Base-by-base conservation (phyloP, 768 basidiomycete genomes). In the Amanita rubescens region DNA sequence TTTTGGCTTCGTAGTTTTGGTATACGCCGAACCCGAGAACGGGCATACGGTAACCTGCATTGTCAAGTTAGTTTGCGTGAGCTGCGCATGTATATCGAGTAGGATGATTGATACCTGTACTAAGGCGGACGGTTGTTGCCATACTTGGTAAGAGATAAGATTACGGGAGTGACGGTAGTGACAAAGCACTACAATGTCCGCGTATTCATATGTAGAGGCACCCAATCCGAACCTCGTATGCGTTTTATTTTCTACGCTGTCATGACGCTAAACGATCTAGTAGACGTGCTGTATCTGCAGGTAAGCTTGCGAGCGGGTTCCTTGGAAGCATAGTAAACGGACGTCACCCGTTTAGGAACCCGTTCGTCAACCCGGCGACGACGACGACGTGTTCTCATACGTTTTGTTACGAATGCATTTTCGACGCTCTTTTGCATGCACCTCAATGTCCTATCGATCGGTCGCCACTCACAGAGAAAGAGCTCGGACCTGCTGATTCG, bases 361-460 rank as follows among this genome's bases (percentile, higher is more conserved):
- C 90, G 2, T 93, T 94, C 62, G 69, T 81, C 7, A 79, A 90
- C 27, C 93, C 92, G 9, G 77, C 76, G 1, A 87, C 87, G 0
- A 84, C 89, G 0, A 76, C 69, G 37, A 80, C 84, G 7, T 94
- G 93, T 60, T 74, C 79, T 55, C 93, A 92, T 64, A 94, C 90
- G 0, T 94, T 94, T 66, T 95, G 93, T 65, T 68, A 69, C n/a
- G 84, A 81, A 27, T 95, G 93, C 62, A 88, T 94, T 55, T 60
- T 71, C n/a, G 73, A 75, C 47, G 87, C 92, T 0, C 75, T 94
- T 3, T 65, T 68, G 11, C 79, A 87, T 55, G 80, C 83, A 6
- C 71, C 77, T 0, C 82, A 84, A 56, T 95, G 93, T 65, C 93
- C 93, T 10, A 81, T 95, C 27, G 92, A 94, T 68, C 81, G 93